A percentile compares a stretch with the other conserved stretches of the same genome.
phyloP scores from a whole-genome alignment of 2,329 filamentous ascomycete genomes.

The Neonectria faginata region DNA sequence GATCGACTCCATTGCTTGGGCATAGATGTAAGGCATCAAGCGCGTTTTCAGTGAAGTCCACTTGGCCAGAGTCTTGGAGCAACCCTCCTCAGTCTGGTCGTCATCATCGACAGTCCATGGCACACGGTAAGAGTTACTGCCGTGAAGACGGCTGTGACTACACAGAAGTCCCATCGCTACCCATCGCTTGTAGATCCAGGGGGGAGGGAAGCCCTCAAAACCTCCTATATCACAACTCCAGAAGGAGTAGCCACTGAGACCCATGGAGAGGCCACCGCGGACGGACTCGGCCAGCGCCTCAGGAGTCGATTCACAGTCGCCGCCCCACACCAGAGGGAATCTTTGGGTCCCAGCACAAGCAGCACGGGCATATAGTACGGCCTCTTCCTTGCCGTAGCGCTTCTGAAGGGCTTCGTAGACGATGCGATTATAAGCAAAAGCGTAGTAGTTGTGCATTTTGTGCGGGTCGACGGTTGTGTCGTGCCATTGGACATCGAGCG shows the following conservation, averaged over 20 bases:
- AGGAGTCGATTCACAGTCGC: conserved; percentile 79
- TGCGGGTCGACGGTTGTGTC: conserved; percentile 68
- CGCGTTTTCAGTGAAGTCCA: conserved; percentile 64
- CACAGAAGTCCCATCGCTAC: conserved; percentile 80
- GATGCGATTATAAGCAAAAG: conserved; percentile 77
- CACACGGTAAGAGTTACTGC: conserved; percentile 77
- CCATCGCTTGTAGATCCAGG: conserved; percentile 82
- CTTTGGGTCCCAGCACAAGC: conserved; percentile 76
- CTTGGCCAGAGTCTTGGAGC: conserved; percentile 60
- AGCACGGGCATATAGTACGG: conserved; percentile 74
- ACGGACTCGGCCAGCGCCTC: conserved; percentile 79
- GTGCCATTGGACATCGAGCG: conserved; percentile 72
- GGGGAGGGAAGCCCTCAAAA: conserved; percentile 75
- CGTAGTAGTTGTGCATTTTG: conserved; percentile 82
- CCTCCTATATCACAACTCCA: conserved; percentile 80
- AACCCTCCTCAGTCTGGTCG: conserved; percentile 66
- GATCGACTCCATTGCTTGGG: conserved; percentile 56
- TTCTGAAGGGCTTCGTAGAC: conserved; percentile 74
- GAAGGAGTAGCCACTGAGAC: conserved; percentile 73
- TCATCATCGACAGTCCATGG: conserved; percentile 79
- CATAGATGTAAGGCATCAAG: conserved; percentile 64
- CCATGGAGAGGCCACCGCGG: conserved; percentile 72
- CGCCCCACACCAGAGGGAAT: conserved; percentile 79
- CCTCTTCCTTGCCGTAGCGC: conserved; percentile 63
- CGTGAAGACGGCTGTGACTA: conserved; percentile 77